Evolutionary conservation across 345 rosid genomes (phyloP).

Genomic region (Citrus medica): DNA sequence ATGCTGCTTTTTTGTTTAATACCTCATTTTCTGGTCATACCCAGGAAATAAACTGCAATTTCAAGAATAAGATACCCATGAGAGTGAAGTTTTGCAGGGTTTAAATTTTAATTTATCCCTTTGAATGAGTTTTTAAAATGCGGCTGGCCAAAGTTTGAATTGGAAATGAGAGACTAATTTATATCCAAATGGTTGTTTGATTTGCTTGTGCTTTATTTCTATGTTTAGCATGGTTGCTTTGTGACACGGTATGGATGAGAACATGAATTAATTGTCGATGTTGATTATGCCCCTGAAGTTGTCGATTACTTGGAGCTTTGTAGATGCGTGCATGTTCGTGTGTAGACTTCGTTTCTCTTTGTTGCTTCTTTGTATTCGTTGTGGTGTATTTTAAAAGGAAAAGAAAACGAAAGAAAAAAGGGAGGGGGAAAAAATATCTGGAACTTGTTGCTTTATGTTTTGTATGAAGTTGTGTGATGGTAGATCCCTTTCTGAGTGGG

Average conservation of each 20-base stretch:
- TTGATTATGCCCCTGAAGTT: too few relatives aligned
- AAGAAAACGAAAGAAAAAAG: too few relatives aligned
- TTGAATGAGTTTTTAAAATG: constrained; percentile 15
- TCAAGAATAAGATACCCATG: constrained; percentile 19
- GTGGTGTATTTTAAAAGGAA: neutral
- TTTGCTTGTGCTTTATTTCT: neutral
- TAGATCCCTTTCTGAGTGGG: constrained; percentile 45
- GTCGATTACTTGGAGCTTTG: too few relatives aligned
- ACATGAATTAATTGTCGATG: neutral
- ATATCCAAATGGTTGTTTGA: neutral
- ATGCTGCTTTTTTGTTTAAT: neutral
- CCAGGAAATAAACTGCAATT: neutral
- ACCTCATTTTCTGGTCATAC: constrained; percentile 10
- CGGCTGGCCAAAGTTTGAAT: constrained; percentile 29
- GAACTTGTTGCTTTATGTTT: neutral
- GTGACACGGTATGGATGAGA: neutral
- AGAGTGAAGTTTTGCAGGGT: constrained; percentile 34
- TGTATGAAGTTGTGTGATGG: constrained; percentile 1
- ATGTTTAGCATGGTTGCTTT: neutral
- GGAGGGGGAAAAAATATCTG: neutral
- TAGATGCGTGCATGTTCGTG: neutral
- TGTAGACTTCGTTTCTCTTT: neutral
- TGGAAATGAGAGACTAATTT: constrained; percentile 14
- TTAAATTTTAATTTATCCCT: constrained; percentile 14
- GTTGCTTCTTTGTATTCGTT: neutral